Percentiles rank a stretch among this genome's conserved stretches.
Conservation (phyloP, 768 basidiomycete genomes). For the Lactarius tabidus region DNA sequence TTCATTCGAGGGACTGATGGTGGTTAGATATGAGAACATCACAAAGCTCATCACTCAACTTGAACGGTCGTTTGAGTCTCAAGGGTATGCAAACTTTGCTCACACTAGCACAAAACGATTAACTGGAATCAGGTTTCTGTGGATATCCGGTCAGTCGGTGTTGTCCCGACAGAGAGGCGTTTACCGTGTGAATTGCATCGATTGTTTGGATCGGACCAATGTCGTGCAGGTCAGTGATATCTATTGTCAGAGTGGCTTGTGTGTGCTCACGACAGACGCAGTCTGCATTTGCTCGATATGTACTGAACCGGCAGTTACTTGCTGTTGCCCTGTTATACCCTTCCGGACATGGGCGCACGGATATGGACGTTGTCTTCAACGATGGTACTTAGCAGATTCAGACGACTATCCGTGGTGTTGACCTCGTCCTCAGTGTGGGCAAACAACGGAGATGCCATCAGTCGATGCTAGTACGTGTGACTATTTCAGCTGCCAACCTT, state of each 20-base stretch:
- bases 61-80: slow-evolving; percentile 68
- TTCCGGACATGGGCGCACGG: slow-evolving; percentile 48
- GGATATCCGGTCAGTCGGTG: slow-evolving; percentile 66
- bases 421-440: slow-evolving; percentile 73
- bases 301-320: slow-evolving; percentile 70
- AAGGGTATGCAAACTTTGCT: slow-evolving; percentile 53
- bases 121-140: slow-evolving; percentile 58
- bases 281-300: slow-evolving; percentile 88
- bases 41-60: slow-evolving; percentile 68
- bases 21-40: slow-evolving; percentile 80
- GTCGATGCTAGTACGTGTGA: slow-evolving; percentile 69
- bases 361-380: slow-evolving; percentile 73
- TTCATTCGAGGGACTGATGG: slow-evolving; percentile 9
- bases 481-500: not conserved
- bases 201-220: slow-evolving; percentile 92
- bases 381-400: slow-evolving; percentile 46
- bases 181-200: slow-evolving; percentile 92
- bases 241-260: not conserved
- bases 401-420: slow-evolving; percentile 8
- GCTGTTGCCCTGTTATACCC: slow-evolving; percentile 65
- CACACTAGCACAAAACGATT: not conserved
- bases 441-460: slow-evolving; percentile 95
- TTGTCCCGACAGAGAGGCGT: slow-evolving; percentile 82
- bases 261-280: slow-evolving; percentile 33
- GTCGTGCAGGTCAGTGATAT: slow-evolving; percentile 67